Evolutionary conservation across 2,329 filamentous ascomycete species (phyloP).

Genomic region (Onygenales sp.): DNA sequence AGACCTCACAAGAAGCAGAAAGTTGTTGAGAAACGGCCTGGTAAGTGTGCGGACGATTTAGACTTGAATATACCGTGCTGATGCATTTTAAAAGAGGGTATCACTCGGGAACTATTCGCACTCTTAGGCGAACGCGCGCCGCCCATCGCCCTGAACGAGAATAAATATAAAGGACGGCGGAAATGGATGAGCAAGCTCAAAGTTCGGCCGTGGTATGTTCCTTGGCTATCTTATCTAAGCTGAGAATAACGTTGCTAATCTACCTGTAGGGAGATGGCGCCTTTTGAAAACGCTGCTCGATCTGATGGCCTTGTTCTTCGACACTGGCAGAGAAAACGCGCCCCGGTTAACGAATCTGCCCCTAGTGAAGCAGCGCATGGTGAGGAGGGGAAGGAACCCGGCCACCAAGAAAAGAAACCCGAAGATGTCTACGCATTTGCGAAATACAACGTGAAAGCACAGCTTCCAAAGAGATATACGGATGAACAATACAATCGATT

Average conservation of each 20-base stretch:
- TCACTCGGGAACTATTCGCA: conserved; percentile 42
- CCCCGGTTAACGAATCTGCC: conserved; percentile 27
- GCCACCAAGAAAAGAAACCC: conserved; percentile 18
- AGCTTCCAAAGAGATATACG: conserved; percentile 65
- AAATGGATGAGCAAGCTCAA: conserved; percentile 38
- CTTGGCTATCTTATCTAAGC: conserved; percentile 50
- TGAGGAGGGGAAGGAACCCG: conserved; percentile 22
- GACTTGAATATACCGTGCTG: conserved; percentile 4
- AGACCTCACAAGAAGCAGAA: conserved; percentile 68
- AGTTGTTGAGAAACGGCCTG: conserved; percentile 48
- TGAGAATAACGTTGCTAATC: conserved; percentile 44
- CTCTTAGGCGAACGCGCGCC: conserved; percentile 43
- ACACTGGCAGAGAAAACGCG: conserved; percentile 69
- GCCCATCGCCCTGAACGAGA: conserved; percentile 43
- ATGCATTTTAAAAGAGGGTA: conserved; percentile 31
- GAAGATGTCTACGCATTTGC: conserved; percentile 55
- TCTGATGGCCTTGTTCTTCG: conserved; percentile 59
- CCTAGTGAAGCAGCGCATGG: conserved; percentile 26
- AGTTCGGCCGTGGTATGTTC: conserved; percentile 33
- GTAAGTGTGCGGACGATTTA: conserved; percentile 26
- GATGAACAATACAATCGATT: conserved; percentile 76
- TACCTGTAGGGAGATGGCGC: conserved; percentile 53
- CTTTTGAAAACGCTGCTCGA: conserved; percentile 71
- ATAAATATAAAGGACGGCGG: conserved; percentile 42
- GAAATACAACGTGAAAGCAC: conserved; percentile 77